These are phyloP conservation scores for Metschnikowia gelsemii DNA, from an alignment of 805 yeast species.

Conservation along the genomic window DNA sequence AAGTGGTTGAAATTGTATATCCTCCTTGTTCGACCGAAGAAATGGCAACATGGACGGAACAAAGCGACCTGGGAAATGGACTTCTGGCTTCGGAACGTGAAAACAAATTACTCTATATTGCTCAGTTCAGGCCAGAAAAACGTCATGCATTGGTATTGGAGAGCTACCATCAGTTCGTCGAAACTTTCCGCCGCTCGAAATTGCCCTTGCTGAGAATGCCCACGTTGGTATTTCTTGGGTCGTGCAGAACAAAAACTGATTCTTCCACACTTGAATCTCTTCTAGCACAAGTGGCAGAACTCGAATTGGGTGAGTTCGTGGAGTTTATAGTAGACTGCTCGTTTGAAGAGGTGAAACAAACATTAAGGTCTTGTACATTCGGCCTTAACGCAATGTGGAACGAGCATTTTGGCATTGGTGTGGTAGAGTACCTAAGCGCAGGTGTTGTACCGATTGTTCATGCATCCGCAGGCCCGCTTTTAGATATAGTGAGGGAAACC, in stretches of 20 bases:
- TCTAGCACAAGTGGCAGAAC: slow-evolving; percentile 36
- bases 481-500: slow-evolving; percentile 68
- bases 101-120: slow-evolving; percentile 57
- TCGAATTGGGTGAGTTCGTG: slow-evolving; percentile 32
- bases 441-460: slow-evolving; percentile 89
- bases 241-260: slow-evolving; percentile 73
- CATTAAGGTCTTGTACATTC: slow-evolving; percentile 56
- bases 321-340: slow-evolving; percentile 74
- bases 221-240: slow-evolving; percentile 73
- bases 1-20: slow-evolving; percentile 52
- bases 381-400: slow-evolving; percentile 99
- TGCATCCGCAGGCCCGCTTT: slow-evolving; percentile 91
- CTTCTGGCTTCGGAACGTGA: too few relatives aligned
- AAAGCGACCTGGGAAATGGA: too few relatives aligned
- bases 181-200: slow-evolving; percentile 19
- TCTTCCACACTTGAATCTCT: slow-evolving; percentile 54
- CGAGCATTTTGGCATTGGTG: slow-evolving; percentile 97
- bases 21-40: slow-evolving; percentile 88
- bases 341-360: slow-evolving; percentile 56
- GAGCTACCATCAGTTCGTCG: slow-evolving; percentile 60
- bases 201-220: slow-evolving; percentile 37
- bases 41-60: slow-evolving; percentile 9
- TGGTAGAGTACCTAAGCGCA: slow-evolving; percentile 85
- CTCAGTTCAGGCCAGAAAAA: slow-evolving; percentile 95
- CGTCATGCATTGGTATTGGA: slow-evolving; percentile 71